Base-by-base conservation (phyloP, 2,329 filamentous ascomycete genomes). In the Botrytis tulipae region DNA sequence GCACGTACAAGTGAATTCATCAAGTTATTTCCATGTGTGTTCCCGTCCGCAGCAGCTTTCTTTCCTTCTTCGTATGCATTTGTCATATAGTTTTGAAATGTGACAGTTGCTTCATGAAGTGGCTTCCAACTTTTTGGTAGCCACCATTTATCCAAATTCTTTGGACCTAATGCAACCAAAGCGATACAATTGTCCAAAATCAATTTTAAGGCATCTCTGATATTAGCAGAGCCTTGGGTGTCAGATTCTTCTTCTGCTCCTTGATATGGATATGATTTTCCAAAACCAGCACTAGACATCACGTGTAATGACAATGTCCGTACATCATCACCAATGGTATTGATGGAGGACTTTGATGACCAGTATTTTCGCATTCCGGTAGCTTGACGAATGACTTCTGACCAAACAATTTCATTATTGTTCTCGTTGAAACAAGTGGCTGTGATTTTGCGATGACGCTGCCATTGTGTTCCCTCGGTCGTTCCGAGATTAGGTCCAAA, bases 1-100 rank as follows among this genome's bases (percentile, higher is more conserved):
- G 70, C 70, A 7, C 61, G 70, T 48, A 72, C 70, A n/a, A 72
- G 70, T 42, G 35, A 72, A 25, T 29, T 72, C 70, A 72, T 72
- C 18, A 72, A 62, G 35, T 72, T 72, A 3, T 44, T 72, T 16
- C 70, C 70, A 3, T 35, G 48, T 20, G 60, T 35, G 6, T 59
- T 66, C 16, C 60, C 60, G 7, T 59, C 46, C 5, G 48, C 60
- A 16, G 42, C 51, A 12, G 70, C 70, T 72, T 35, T 40, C 25
- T 72, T 72, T 20, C 42, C 70, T 66, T 67, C 70, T 35, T 72
- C 70, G 5, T 72, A 72, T n/a, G 35, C 61, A 57, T 42, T 22
- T 18, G 60, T 72, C 70, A 72, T 72, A 12, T 66, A 72, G 20
- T 66, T 72, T n/a, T 66, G 42, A 29, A 72, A 72, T 20, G 70